A percentile compares a stretch with the other conserved stretches of the same genome.
Evolutionary conservation across 352 stramenopile species (phyloP).

Genomic region (Globisporangium spinosum): DNA sequence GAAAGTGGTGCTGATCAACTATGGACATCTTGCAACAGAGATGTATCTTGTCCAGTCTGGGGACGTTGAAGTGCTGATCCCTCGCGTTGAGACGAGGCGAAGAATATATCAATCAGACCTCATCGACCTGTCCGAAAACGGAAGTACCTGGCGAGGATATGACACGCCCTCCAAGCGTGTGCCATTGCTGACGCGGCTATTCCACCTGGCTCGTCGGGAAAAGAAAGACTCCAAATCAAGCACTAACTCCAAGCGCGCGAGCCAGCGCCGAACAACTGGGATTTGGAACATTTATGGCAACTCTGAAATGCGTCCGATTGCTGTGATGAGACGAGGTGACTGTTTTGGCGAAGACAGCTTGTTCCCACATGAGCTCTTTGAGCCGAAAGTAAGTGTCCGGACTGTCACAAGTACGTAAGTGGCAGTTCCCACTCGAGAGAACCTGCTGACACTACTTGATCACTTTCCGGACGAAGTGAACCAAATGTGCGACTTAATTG

Average conservation of each 20-base stretch:
- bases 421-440: constrained; percentile 35
- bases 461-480: constrained; percentile 40
- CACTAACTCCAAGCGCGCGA: background rate
- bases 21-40: constrained; percentile 46
- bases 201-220: background rate
- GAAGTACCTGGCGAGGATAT: constrained; percentile 3
- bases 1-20: constrained; percentile 49
- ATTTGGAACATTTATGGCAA: constrained; percentile 4
- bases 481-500: constrained; percentile 21
- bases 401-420: constrained; percentile 51
- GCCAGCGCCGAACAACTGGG: background rate
- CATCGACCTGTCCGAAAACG: constrained; percentile 10
- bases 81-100: constrained; percentile 14
- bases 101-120: constrained; percentile 6
- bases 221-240: background rate
- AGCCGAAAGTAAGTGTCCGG: constrained; percentile 39
- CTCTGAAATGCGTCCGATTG: constrained; percentile 26
- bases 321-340: constrained; percentile 44
- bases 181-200: background rate
- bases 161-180: background rate
- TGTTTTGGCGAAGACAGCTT: constrained; percentile 67
- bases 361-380: constrained; percentile 30
- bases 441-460: constrained; percentile 33
- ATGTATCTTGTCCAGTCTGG: constrained; percentile 66
- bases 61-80: constrained; percentile 47